These are phyloP conservation scores for Prinsepia uniflora DNA, from an alignment of 306 rosid genomes.

Conservation along the genomic window DNA sequence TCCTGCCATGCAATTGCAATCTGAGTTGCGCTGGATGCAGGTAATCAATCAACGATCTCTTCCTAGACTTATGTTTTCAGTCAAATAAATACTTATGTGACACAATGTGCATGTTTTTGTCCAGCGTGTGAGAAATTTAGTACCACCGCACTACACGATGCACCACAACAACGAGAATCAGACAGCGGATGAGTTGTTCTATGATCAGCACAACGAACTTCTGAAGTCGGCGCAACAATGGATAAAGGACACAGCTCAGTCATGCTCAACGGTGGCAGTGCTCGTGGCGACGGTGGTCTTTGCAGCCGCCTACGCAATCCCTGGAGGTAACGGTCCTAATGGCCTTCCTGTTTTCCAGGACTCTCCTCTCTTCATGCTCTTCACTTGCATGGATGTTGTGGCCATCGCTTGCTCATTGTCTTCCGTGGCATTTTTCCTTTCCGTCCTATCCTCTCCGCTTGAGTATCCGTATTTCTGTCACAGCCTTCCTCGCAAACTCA, in stretches of 20 bases:
- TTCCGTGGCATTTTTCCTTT: slow-evolving; percentile 40
- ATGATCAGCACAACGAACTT: background rate
- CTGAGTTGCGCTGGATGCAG: background rate
- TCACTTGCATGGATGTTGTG: slow-evolving; percentile 32
- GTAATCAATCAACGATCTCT: background rate
- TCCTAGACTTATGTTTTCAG: background rate
- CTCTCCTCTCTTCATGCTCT: slow-evolving; percentile 25
- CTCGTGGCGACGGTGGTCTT: slow-evolving; percentile 38
- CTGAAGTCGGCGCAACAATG: slow-evolving; percentile 28
- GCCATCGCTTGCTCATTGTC: slow-evolving; percentile 30
- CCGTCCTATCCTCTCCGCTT: slow-evolving; percentile 18
- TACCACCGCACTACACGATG: slow-evolving; percentile 5
- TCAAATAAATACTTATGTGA: background rate
- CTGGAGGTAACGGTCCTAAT: background rate
- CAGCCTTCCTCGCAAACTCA: slow-evolving; percentile 31
- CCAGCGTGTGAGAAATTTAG: slow-evolving; percentile 27
- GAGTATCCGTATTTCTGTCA: slow-evolving; percentile 3
- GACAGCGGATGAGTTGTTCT: slow-evolving; percentile 19
- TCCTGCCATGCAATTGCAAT: slow-evolving; percentile 9
- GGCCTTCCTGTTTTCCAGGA: background rate
- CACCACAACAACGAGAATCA: background rate
- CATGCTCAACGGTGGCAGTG: slow-evolving; percentile 33
- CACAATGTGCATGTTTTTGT: background rate
- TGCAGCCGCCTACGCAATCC: slow-evolving; percentile 32
- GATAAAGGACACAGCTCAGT: slow-evolving; percentile 27